These are phyloP conservation scores for Pezicula rhizophila DNA, from an alignment of 2,329 filamentous ascomycete genomes.

Conservation along the genomic window DNA sequence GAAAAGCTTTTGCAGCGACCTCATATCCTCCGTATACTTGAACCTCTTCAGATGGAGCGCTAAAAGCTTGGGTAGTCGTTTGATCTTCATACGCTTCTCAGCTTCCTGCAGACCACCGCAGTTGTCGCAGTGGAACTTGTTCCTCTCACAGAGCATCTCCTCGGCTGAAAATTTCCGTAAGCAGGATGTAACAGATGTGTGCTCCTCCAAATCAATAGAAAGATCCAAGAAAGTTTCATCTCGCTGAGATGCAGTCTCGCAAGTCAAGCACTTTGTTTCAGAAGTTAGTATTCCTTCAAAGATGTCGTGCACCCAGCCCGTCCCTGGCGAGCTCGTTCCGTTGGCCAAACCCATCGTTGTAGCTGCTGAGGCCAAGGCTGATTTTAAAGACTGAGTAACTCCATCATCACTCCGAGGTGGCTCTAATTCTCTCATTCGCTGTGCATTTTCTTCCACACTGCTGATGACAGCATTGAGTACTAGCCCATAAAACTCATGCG, in stretches of 20 bases:
- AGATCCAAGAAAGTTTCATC: constrained; percentile 95
- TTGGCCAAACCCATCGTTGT: constrained; percentile 30
- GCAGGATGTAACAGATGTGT: constrained; percentile 94
- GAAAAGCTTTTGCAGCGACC: constrained; percentile 89
- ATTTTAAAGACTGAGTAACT: constrained; percentile 45
- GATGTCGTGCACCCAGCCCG: constrained; percentile 92
- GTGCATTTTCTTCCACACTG: constrained; percentile 85
- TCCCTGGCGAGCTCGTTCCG: constrained; percentile 50
- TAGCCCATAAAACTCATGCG: constrained; percentile 92
- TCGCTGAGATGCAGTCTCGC: constrained; percentile 88
- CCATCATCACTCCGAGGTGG: constrained; percentile 35
- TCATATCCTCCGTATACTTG: constrained; percentile 96
- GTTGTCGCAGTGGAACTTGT: constrained; percentile 98
- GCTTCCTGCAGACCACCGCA: constrained; percentile 95
- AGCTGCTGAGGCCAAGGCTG: constrained; percentile 33
- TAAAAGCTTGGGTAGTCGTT: constrained; percentile 83
- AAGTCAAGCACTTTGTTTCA: constrained; percentile 93
- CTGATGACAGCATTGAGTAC: constrained; percentile 94
- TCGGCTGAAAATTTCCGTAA: constrained; percentile 94
- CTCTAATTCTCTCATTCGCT: constrained; percentile 49
- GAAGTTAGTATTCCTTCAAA: constrained; percentile 94
- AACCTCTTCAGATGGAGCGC: constrained; percentile 94
- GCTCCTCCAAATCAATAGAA: constrained; percentile 91
- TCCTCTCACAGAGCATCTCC: constrained; percentile 96
- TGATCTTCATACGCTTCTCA: constrained; percentile 99